A percentile compares a stretch with the other conserved stretches of the same genome.
Evolutionary conservation across 2,329 filamentous ascomycete species (phyloP).

Genomic region (Ophiostoma perfectum): DNA sequence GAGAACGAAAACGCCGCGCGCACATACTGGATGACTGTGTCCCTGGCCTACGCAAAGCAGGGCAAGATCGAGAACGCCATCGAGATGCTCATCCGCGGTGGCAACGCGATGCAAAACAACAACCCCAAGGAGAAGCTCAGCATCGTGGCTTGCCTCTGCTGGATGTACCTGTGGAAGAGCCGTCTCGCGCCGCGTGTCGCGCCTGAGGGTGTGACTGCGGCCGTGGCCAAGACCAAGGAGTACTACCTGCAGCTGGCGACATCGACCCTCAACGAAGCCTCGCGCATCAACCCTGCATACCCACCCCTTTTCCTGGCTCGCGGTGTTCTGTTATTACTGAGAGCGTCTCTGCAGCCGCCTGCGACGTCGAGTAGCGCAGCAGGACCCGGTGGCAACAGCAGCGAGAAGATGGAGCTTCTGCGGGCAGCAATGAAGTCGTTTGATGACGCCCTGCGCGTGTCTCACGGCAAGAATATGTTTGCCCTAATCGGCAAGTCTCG

Average conservation of each 20-base stretch:
- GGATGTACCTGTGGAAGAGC: conserved; percentile 87
- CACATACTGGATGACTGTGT: conserved; percentile 96
- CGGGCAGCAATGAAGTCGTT: conserved; percentile 87
- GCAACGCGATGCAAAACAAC: conserved; percentile 63
- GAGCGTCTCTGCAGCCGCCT: conserved; percentile 75
- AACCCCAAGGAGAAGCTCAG: conserved; percentile 78
- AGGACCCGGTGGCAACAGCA: conserved; percentile 44
- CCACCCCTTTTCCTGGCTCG: conserved; percentile 86
- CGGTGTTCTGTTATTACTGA: conserved; percentile 80
- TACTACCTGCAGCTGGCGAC: conserved; percentile 89
- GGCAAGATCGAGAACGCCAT: conserved; percentile 82
- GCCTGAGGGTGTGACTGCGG: conserved; percentile 54
- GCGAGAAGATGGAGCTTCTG: conserved; percentile 71
- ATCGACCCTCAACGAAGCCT: conserved; percentile 87
- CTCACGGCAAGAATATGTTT: conserved; percentile 82
- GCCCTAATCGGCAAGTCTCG: conserved; percentile 85
- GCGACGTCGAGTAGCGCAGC: conserved; percentile 54
- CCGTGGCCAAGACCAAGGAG: conserved; percentile 85
- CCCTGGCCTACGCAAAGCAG: conserved; percentile 93
- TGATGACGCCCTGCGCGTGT: conserved; percentile 84
- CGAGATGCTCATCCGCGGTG: conserved; percentile 67
- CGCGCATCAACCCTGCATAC: conserved; percentile 85
- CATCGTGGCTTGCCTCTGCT: conserved; percentile 78
- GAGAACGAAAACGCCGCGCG: conserved; percentile 91
- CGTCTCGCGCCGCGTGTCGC: conserved; percentile 63